These are phyloP conservation scores for Penicillium capsulatum DNA, from an alignment of 2,329 filamentous ascomycete genomes.

Conservation along the genomic window DNA sequence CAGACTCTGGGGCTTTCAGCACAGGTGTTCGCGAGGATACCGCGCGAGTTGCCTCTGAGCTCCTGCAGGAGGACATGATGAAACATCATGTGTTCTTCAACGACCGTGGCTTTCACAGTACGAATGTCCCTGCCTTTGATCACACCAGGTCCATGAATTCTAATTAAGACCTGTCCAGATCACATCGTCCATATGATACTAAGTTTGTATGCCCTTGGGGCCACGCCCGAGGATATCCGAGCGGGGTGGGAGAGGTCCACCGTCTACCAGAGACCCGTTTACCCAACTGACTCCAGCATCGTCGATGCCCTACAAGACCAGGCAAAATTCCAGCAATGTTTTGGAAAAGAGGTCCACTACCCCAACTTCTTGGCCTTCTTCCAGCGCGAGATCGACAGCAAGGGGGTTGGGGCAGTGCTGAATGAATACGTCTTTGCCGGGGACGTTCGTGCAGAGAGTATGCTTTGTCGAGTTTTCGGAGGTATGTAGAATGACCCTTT, in stretches of 20 bases:
- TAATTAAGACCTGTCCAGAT: constrained; percentile 41
- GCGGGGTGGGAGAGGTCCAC: constrained; percentile 62
- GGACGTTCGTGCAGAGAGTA: constrained; percentile 60
- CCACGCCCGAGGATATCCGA: constrained; percentile 56
- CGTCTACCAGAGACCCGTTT: constrained; percentile 59
- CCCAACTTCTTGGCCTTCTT: constrained; percentile 74
- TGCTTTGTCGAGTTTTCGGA: constrained; percentile 65
- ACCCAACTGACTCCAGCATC: constrained; percentile 47
- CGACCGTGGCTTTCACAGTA: constrained; percentile 64
- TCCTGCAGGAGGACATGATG: constrained; percentile 72
- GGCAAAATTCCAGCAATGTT: constrained; percentile 52
- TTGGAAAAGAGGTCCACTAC: constrained; percentile 65
- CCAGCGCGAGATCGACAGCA: constrained; percentile 63
- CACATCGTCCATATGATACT: constrained; percentile 78
- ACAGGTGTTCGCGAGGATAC: constrained; percentile 52
- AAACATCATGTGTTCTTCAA: constrained; percentile 80
- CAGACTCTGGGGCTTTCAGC: constrained; percentile 46
- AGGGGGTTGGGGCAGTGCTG: constrained; percentile 60
- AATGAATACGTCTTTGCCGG: constrained; percentile 65
- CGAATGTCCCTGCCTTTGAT: neutral
- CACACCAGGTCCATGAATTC: neutral
- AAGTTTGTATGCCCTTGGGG: constrained; percentile 71
- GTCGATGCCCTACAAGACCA: constrained; percentile 57
- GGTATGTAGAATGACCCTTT: constrained; percentile 44
- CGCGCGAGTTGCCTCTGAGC: constrained; percentile 59